These are phyloP conservation scores for Trypanosoma cruzi DNA, from an alignment of 208 protist species.

Conservation along the genomic window DNA sequence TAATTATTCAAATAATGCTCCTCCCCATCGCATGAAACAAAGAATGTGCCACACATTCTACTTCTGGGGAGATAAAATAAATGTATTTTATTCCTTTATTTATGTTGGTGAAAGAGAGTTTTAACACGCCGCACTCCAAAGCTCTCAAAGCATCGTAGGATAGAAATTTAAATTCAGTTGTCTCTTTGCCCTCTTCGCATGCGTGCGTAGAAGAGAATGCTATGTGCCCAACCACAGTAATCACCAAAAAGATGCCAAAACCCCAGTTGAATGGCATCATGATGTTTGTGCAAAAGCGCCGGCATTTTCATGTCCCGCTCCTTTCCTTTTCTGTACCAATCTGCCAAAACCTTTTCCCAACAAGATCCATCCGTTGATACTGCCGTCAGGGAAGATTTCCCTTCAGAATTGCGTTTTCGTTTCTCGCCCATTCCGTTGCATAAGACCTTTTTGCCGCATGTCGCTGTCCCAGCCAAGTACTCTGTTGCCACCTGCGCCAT, in stretches of 20 bases:
- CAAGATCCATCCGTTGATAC: background rate
- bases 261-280: constrained; percentile 75
- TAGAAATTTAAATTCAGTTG: background rate
- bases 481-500: constrained; percentile 72
- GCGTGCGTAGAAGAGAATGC: constrained; percentile 68
- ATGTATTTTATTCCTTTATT: background rate
- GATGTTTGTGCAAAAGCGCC: constrained; percentile 42
- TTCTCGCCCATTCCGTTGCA: background rate
- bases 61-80: background rate
- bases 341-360: constrained; percentile 12
- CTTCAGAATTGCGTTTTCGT: constrained; percentile 4
- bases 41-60: background rate
- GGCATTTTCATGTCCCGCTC: constrained; percentile 23
- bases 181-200: constrained; percentile 30
- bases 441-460: background rate
- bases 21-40: background rate
- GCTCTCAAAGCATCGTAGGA: background rate
- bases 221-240: constrained; percentile 77
- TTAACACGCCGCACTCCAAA: background rate
- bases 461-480: constrained; percentile 32
- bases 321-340: constrained; percentile 23
- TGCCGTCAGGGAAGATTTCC: background rate
- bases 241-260: constrained; percentile 65
- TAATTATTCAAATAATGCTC: background rate
- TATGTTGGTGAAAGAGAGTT: background rate